Base-by-base conservation (phyloP, 2,329 filamentous ascomycete species). In the Botryotinia convoluta region DNA sequence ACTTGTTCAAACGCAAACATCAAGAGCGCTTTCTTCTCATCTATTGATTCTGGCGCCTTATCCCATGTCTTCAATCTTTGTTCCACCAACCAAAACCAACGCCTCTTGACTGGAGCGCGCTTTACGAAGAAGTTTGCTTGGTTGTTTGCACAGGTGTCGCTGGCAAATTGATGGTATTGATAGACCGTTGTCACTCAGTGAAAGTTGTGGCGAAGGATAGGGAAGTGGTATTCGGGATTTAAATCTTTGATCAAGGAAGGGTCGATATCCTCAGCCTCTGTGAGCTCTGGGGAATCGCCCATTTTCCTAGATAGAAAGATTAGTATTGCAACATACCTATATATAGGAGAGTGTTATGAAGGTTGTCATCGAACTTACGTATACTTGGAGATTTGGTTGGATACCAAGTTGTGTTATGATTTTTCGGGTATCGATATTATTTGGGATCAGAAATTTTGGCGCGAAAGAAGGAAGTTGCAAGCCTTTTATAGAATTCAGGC, bases 181-280 rank as follows among this genome's bases (percentile, higher is more conserved):
- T n/a, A 51, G 22, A 14, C 0, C 4, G 0, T 1, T 0, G 22
- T 51, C 1, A 51, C 3, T 10, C 48, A n/a, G 1, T n/a, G 22
- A 6, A 48, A 48, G 4, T 26, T 48, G 10, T 48, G 45, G 8
- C 45, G 0, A 0, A 12, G 20, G 0, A 1, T 2, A 0, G 45
- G 45, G 4, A 2, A 48, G 10, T 12, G 45, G 9, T 12, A 26
- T 0, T 0, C 22, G 9, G 45, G 45, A 0, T 48, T 1, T 0
- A 48, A 0, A 0, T 26, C 22, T 48, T 48, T 9, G 45, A 48
- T 48, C 9, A 48, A 12, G 45, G 45, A 48, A 26, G 9, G 3
- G 0, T 48, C 45, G 45, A 48, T 48, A 5, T 26, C 45, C 9
- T 48, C 45, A 0, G 22, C 45, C 4, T 48, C 22, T 0, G 22